Percentiles rank a stretch among this genome's conserved stretches.
phyloP scores from a whole-genome alignment of 73 alveolate species.

The Symbiodinium pilosum region DNA sequence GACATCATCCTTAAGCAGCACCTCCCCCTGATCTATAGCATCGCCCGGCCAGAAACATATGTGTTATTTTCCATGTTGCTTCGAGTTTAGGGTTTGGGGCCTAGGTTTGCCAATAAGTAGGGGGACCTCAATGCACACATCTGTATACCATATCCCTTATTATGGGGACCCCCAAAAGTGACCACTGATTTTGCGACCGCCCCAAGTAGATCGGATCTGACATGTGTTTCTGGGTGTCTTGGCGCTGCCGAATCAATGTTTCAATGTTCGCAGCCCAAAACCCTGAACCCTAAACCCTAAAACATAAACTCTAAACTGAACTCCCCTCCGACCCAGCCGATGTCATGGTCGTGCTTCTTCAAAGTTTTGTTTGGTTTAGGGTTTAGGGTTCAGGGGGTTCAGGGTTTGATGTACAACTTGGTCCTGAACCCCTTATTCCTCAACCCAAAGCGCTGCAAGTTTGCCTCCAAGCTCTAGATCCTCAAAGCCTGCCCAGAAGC shows the following conservation, averaged over 20 bases:
- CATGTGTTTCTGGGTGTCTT: neutral
- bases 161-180: too few species aligned
- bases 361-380: neutral
- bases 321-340: neutral
- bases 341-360: neutral
- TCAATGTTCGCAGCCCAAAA: neutral
- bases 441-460: too few species aligned
- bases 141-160: too few species aligned
- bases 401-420: neutral
- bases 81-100: neutral
- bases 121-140: too few species aligned
- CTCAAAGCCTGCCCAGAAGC: too few species aligned
- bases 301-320: neutral
- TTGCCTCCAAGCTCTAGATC: too few species aligned
- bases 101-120: too few species aligned
- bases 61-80: neutral
- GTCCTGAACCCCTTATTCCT: too few species aligned
- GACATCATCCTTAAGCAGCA: too few species aligned
- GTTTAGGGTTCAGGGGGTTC: neutral
- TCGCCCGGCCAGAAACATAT: too few species aligned
- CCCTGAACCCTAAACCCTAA: constrained; percentile 5
- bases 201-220: neutral
- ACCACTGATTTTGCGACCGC: too few species aligned
- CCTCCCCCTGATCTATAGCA: too few species aligned
- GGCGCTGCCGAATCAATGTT: neutral